Conservation (phyloP, 139 green algal genomes). For the Picocystis salinarum region DNA sequence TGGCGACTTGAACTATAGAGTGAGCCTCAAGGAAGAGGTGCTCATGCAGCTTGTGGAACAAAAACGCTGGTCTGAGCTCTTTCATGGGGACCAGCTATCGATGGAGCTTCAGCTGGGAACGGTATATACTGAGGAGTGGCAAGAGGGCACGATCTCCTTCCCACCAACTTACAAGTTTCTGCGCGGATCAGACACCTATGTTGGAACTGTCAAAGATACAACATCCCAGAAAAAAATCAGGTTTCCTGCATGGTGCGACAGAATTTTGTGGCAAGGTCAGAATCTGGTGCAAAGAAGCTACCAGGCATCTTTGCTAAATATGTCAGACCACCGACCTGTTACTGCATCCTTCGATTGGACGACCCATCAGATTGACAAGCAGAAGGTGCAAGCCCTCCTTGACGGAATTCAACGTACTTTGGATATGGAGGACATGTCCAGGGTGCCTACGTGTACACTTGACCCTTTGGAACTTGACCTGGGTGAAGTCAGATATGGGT, state of each 20-base stretch:
- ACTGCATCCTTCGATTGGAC: constrained; percentile 28
- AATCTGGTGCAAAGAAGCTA: constrained; percentile 29
- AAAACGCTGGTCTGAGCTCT: constrained; percentile 20
- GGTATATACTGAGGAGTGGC: constrained; percentile 39
- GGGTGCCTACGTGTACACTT: too few relatives aligned
- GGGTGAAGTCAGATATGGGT: too few relatives aligned
- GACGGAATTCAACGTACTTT: constrained; percentile 16
- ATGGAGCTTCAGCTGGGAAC: constrained; percentile 22
- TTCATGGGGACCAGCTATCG: constrained; percentile 37
- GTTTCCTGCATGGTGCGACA: constrained; percentile 60
- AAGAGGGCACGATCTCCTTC: constrained; percentile 58
- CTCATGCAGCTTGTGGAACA: too few relatives aligned
- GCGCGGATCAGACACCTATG: constrained; percentile 34
- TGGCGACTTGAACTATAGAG: constrained; percentile 81
- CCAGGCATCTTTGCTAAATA: constrained; percentile 2
- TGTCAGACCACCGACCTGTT: constrained; percentile 55
- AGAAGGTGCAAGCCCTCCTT: constrained; percentile 22
- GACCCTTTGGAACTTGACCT: too few relatives aligned
- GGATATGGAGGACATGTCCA: too few relatives aligned
- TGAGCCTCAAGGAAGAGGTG: constrained; percentile 19
- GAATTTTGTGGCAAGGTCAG: constrained; percentile 33
- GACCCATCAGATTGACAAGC: not conserved
- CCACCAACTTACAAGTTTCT: constrained; percentile 88
- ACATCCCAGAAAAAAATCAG: constrained; percentile 34
- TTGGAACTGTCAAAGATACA: constrained; percentile 1